phyloP scores from a whole-genome alignment of 768 basidiomycete genomes.

The Harrya chromipes region DNA sequence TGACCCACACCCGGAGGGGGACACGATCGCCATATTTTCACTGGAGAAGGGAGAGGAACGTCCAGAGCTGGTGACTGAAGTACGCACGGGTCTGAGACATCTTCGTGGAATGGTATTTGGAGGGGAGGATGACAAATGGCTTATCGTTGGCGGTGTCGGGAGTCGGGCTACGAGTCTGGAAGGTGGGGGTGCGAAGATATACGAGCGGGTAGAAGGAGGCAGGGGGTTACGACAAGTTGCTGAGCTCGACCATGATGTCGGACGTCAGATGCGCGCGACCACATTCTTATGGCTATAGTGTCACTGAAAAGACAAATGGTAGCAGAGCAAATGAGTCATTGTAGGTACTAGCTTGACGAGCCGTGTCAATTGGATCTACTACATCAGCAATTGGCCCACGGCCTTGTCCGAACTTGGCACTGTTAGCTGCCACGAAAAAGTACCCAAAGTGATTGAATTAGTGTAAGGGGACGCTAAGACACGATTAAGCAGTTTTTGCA shows the following conservation, averaged over 20 bases:
- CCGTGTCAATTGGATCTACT: too few relatives aligned
- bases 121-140: constrained; percentile 56
- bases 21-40: constrained; percentile 69
- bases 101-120: constrained; percentile 67
- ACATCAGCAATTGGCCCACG: too few relatives aligned
- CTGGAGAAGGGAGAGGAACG: constrained; percentile 41
- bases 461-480: too few relatives aligned
- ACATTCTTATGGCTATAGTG: constrained; percentile 37
- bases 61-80: constrained; percentile 55
- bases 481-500: too few relatives aligned
- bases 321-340: too few relatives aligned
- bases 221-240: constrained; percentile 53
- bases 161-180: constrained; percentile 50
- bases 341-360: too few relatives aligned
- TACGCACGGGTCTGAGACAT: constrained; percentile 68
- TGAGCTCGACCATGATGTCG: constrained; percentile 30
- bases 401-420: too few relatives aligned
- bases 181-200: constrained; percentile 69
- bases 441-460: too few relatives aligned
- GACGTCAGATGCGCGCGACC: constrained; percentile 37
- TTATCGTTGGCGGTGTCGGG: constrained; percentile 59
- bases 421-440: too few relatives aligned
- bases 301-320: too few relatives aligned
- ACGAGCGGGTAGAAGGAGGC: constrained; percentile 61
- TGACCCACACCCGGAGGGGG: constrained; percentile 64